Conservation (phyloP, 495 filamentous ascomycete genomes). For the Lepidopterella palustris region DNA sequence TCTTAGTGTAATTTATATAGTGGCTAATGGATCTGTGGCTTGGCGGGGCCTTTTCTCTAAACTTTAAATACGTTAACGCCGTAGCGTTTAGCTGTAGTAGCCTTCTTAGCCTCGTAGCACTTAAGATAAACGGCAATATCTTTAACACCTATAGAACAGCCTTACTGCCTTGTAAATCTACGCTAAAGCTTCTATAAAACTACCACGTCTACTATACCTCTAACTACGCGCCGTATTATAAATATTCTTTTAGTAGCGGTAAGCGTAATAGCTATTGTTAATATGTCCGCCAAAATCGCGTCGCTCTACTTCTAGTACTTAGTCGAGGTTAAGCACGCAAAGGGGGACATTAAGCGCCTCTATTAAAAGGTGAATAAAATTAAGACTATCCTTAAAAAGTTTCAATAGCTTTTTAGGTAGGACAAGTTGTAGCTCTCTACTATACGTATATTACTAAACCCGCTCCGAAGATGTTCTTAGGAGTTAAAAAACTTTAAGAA, state of each 20-base stretch:
- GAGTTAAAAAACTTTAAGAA: neutral
- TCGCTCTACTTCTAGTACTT: neutral
- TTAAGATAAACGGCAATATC: neutral
- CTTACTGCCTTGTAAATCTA: neutral
- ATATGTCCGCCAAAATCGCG: neutral
- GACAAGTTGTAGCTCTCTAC: neutral
- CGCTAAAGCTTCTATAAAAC: neutral
- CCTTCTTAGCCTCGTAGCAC: neutral
- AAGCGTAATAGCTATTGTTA: neutral
- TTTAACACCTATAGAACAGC: neutral
- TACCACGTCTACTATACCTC: neutral
- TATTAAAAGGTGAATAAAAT: neutral
- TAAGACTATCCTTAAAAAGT: neutral
- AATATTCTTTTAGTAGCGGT: neutral
- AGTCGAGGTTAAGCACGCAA: neutral
- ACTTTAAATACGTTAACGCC: neutral
- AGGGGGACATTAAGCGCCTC: neutral
- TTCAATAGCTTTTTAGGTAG: neutral
- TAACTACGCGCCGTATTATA: neutral
- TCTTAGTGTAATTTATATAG: too few relatives aligned
- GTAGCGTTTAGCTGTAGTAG: neutral
- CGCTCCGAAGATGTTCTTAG: neutral
- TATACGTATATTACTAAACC: neutral
- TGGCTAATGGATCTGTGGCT: too few relatives aligned
- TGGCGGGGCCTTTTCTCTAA: too few relatives aligned